These are phyloP conservation scores for Skeletonema marinoi DNA, from an alignment of 108 stramenopile species.

Conservation along the genomic window DNA sequence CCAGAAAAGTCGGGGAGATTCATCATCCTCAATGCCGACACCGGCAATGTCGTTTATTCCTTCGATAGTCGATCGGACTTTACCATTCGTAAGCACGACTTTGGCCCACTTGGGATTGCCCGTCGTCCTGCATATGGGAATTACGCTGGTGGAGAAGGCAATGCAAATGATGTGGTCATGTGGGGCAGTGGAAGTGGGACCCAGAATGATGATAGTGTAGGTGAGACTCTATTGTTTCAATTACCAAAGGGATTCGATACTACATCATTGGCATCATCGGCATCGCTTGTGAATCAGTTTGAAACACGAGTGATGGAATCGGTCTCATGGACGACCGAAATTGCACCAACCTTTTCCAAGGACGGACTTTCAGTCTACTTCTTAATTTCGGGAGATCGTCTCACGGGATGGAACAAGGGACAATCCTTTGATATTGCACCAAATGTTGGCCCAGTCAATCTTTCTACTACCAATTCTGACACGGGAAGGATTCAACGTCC, in stretches of 20 bases:
- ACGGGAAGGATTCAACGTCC: background rate
- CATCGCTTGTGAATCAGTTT: background rate
- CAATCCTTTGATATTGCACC: background rate
- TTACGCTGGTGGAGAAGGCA: background rate
- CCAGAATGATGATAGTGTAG: background rate
- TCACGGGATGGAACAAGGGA: conserved; percentile 4
- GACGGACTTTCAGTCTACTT: conserved; percentile 6
- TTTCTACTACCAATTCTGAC: background rate
- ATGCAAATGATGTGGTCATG: conserved; percentile 4
- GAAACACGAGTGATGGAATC: conserved; percentile 3
- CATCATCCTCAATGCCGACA: background rate
- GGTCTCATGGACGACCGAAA: conserved; percentile 6
- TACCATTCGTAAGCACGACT: background rate
- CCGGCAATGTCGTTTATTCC: background rate
- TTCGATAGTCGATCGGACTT: background rate
- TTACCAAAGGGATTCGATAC: conserved; percentile 3
- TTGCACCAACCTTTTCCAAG: conserved; percentile 6
- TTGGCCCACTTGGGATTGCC: background rate
- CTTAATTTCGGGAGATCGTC: conserved; percentile 3
- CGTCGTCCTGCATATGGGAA: background rate
- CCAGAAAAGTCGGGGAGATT: conserved; percentile 1
- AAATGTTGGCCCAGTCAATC: background rate
- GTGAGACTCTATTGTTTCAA: conserved; percentile 6
- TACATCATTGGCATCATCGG: background rate
- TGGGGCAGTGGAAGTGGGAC: background rate